These are phyloP conservation scores for Malus sylvestris DNA, from an alignment of 306 rosid genomes.

Conservation along the genomic window DNA sequence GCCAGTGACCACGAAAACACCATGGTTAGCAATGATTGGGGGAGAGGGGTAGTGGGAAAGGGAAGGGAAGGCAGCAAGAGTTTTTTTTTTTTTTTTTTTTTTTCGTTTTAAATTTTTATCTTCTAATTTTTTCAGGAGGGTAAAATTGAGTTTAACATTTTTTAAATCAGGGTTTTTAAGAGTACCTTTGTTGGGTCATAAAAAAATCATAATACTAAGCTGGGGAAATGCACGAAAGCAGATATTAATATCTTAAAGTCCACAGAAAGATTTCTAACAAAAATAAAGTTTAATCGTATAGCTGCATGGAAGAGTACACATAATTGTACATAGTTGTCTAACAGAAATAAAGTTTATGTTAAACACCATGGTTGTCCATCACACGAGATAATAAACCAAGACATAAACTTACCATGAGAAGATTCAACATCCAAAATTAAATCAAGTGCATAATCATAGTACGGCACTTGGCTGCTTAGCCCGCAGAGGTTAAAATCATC, in stretches of 20 bases:
- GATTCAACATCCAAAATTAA: slow-evolving; percentile 73
- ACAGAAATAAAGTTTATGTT: too few relatives aligned
- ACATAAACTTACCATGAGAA: slow-evolving; percentile 52
- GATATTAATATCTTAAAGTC: neutral
- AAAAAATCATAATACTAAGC: neutral
- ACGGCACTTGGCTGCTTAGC: slow-evolving; percentile 74
- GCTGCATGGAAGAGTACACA: neutral
- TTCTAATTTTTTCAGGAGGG: neutral
- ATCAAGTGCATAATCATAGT: slow-evolving; percentile 84
- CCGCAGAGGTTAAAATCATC: slow-evolving; percentile 91
- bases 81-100: neutral
- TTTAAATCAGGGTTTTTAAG: neutral
- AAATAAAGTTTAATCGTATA: neutral
- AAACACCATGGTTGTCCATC: neutral
- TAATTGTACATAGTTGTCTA: too few relatives aligned
- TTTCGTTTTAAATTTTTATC: neutral
- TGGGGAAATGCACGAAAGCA: neutral
- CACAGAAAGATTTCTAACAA: neutral
- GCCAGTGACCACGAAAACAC: neutral
- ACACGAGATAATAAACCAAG: neutral
- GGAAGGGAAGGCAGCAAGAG: neutral
- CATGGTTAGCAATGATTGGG: neutral
- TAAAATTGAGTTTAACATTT: neutral
- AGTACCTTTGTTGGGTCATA: neutral
- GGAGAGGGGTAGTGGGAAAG: neutral